Evolutionary conservation across 805 yeast genomes (phyloP), one percentile per base, ranked within the genome.

Genomic region (Blastobotrys peoriensis): DNA sequence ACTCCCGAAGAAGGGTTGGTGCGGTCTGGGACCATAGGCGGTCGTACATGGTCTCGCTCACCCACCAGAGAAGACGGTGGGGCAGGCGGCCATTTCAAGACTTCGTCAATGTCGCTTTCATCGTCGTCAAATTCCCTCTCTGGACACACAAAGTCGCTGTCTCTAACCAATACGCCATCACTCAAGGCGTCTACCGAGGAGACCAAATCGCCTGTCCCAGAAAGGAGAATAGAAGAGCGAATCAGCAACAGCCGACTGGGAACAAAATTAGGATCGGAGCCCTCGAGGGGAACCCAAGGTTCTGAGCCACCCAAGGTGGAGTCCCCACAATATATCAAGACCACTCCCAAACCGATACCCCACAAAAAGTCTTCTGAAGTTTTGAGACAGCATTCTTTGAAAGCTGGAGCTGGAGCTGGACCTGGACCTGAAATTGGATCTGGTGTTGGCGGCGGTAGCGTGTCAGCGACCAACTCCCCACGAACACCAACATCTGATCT

Each of bases 1-100:
- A 41, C 49, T 35, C 50, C 47, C 3, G 44, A 41, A 25, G 22
- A 28, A 8, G 50, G 38, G 3, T 37, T 45, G 41, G 44, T 37
- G 16, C 41, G 45, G 27, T 23, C 35, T 17, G 34, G 45, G 4
- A 45, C 41, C 4, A 20, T 21, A n/a, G 16, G 30, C 19, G 42
- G 33, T 5, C 30, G 42, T 10, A 22, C 43, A 9, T 15, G 22
- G 15, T 35, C 39, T 10, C 15, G 40, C 15, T 42, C 47, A 3
- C 46, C 45, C 3, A 30, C 23, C 30, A 33, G 34, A 21, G 19
- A 25, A 25, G 30, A 25, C 30, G 13, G 19, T 27, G 25, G 34
- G 15, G 19, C 8, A 25, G 30, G 13, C 30, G 13, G 19, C 34
- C 28, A 33, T n/a, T 33, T 20, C 17, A 20, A 19, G n/a, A 33